Percentiles rank a stretch among this genome's conserved stretches.
Evolutionary conservation across 2,329 filamentous ascomycete species (phyloP).

Genomic region (Ophiostoma sp.): DNA sequence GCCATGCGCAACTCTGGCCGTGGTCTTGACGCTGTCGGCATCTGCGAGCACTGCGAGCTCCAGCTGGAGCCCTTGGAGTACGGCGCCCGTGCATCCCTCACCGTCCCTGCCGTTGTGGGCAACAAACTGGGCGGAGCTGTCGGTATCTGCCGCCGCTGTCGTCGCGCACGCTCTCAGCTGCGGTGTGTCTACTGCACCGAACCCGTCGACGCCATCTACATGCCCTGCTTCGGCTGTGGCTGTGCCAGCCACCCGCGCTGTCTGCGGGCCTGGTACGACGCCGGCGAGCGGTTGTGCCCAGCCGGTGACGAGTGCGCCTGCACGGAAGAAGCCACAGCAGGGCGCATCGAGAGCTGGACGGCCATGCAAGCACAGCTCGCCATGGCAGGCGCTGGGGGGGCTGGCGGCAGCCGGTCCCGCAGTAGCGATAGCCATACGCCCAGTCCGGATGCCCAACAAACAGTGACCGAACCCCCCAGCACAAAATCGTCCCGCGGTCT

Average conservation of each 20-base stretch:
- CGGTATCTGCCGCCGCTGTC: slow-evolving; percentile 54
- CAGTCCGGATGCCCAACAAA: not conserved
- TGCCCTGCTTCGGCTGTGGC: slow-evolving; percentile 63
- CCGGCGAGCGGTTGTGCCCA: slow-evolving; percentile 58
- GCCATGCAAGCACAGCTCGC: slow-evolving; percentile 50
- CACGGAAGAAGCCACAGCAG: slow-evolving; percentile 55
- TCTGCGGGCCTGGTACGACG: slow-evolving; percentile 58
- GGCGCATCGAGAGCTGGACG: slow-evolving; percentile 62
- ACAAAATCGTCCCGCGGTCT: slow-evolving; percentile 23
- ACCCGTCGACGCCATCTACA: slow-evolving; percentile 59
- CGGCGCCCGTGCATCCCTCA: slow-evolving; percentile 42
- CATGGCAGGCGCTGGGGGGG: not conserved
- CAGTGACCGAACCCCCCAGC: not conserved
- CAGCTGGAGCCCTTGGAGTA: slow-evolving; percentile 61
- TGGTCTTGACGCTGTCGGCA: slow-evolving; percentile 62
- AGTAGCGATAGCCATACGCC: not conserved
- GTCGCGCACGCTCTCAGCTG: slow-evolving; percentile 56
- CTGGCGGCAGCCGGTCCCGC: not conserved
- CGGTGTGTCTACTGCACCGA: slow-evolving; percentile 64
- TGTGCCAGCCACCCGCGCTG: slow-evolving; percentile 63
- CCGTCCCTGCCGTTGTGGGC: slow-evolving; percentile 29
- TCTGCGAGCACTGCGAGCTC: slow-evolving; percentile 63
- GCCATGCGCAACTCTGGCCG: slow-evolving; percentile 53
- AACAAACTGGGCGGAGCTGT: slow-evolving; percentile 40
- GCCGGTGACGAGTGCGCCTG: slow-evolving; percentile 67